Evolutionary conservation across 306 rosid species (phyloP), one percentile per base, ranked within the genome.

Genomic region (Trichosanthes truncata): DNA sequence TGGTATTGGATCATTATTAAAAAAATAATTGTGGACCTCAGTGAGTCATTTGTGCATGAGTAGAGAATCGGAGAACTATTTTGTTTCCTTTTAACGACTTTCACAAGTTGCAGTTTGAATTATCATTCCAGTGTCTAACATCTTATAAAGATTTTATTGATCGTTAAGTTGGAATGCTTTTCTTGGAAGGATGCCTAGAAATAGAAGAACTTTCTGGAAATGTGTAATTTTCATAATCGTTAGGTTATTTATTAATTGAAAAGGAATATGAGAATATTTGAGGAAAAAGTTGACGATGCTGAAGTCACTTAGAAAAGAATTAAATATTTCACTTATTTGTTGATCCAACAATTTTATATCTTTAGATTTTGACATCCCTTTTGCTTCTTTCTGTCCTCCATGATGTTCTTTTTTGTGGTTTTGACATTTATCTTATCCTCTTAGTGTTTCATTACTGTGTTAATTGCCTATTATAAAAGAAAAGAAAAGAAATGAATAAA

Each of bases 401-500:
- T 21, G 76, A 43, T 69, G 76, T 43, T 43, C 3, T 4, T 69
- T 69, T 69, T 43, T 35, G 26, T 41, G 21, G 76, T 46, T 72
- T 23, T 23, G 57, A 48, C 59, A 72, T 43, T 72, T 72, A 72
- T 3, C 57, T 12, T 72, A 45, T 43, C 77, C 57, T 26, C 57
- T 15, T 46, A 25, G 49, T 35, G 46, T 45, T 76, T 66, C 12
- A 46, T 66, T 66, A 38, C 29, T n/a, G 6, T 55, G 18, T n/a
- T 40, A 63, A 31, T 63, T 63, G 13, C 46, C 46, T 76, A 52
- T 51, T 53, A 52, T 51, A 36, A 56, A 6, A n/a, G 0, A 35
- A 76, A 10, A 77, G 59, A 73, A 26, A 45, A 81, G 25, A 61
- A 73, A 33, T 49, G 9, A 52, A 77, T 26, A 9, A 81, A 61